Conservation (phyloP, 106 monocot species). For the Dioscorea alata region DNA sequence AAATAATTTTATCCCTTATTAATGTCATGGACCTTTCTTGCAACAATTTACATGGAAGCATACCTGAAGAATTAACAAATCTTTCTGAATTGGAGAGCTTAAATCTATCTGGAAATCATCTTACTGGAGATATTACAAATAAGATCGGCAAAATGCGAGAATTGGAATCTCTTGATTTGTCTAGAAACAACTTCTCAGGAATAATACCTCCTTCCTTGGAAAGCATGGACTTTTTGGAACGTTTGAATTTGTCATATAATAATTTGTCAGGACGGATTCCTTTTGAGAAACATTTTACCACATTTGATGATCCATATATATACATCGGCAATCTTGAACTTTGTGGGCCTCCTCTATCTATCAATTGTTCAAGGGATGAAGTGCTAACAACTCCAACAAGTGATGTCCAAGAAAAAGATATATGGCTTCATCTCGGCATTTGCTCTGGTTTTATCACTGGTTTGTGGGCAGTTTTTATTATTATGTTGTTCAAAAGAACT, state of each 20-base stretch:
- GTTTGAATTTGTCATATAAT: neutral
- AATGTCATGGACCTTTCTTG: slow-evolving; percentile 8
- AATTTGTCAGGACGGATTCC: neutral
- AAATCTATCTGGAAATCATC: neutral
- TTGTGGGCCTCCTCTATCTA: neutral
- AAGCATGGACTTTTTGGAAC: neutral
- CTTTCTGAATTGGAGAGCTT: neutral
- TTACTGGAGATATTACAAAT: neutral
- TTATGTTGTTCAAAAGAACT: neutral
- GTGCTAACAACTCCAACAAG: neutral
- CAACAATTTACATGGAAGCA: slow-evolving; percentile 7
- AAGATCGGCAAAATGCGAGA: neutral
- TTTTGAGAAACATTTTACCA: neutral
- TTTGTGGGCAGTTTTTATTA: neutral
- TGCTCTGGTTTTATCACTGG: neutral
- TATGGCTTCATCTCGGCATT: neutral
- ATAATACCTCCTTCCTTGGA: neutral
- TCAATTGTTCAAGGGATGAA: neutral
- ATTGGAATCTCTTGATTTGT: neutral
- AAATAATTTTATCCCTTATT: neutral
- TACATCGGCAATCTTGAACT: neutral
- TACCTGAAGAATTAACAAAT: slow-evolving; percentile 6
- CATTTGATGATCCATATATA: neutral
- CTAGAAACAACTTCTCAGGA: neutral
- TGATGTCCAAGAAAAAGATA: neutral